Base-by-base conservation (phyloP, 208 protist species). In the Wallacemonas sp. region DNA sequence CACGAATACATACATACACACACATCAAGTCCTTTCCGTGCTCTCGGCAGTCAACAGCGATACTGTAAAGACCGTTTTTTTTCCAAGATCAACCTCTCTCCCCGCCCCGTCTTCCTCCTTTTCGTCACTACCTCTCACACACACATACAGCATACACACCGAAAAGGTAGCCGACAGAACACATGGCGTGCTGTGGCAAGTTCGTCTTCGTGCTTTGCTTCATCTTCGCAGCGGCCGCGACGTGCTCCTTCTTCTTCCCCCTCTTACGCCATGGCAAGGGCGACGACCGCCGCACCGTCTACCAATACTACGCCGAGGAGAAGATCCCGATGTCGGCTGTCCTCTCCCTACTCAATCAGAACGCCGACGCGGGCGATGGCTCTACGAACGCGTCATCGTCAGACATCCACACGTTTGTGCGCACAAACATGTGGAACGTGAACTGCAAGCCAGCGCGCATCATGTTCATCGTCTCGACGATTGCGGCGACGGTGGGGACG, bases 221-320 rank as follows among this genome's bases (percentile, higher is more conserved):
- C 39, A 26, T 62, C 0, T 44, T 29, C 56, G 11, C 36, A 11
- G 38, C 38, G 3, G 56, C 34, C 0, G 33, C 39, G 38, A 33
- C 26, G 14, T 44, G 56, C 3, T 62, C 39, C 6, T 48, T 48
- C 21, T 44, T 48, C 38, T 62, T 44, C 16, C 56, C 39, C 21
- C 21, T 62, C 19, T 11, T 62, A 8, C 52, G 52, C 4, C 3
- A 24, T 30, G 9, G 4, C 4, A 24, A 39, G 9, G 52, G 38
- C 5, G 29, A n/a, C 32, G 9, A 9, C 9, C n/a, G 8, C 8
- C 26, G 14, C 12, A 26, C 5, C 52, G 38, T 58, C 12, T 58
- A 58, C n/a, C 52, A 58, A 27, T 58, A 58, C 52, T 58, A 58
- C 29, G 52, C 29, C 52, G 52, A 58, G 32, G 52, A 58, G 32